These are phyloP conservation scores for Blastocrithidia nonstop DNA, from an alignment of 208 protist genomes.

Conservation along the genomic window DNA sequence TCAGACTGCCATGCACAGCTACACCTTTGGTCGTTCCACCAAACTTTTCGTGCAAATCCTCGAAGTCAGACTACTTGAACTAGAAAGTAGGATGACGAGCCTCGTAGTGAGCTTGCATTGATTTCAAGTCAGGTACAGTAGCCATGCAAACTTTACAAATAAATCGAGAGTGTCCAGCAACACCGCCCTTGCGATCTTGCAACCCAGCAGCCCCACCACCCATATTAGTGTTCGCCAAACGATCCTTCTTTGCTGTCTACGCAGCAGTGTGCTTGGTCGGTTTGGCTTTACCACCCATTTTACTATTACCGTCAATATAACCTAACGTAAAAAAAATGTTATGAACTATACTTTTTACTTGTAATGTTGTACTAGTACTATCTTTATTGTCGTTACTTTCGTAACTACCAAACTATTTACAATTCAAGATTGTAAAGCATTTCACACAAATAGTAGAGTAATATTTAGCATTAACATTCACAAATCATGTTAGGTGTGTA, in stretches of 20 bases:
- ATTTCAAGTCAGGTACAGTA: slow-evolving; percentile 46
- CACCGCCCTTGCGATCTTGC: slow-evolving; percentile 42
- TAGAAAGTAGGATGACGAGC: slow-evolving; percentile 26
- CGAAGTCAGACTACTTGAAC: slow-evolving; percentile 38
- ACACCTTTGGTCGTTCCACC: slow-evolving; percentile 58
- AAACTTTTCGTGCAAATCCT: slow-evolving; percentile 41
- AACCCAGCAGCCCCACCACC: slow-evolving; percentile 39
- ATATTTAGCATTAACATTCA: too few species aligned
- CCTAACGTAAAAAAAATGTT: too few species aligned
- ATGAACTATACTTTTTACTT: slow-evolving; percentile 1
- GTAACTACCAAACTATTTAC: too few species aligned
- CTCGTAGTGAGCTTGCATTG: slow-evolving; percentile 50
- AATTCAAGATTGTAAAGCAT: too few species aligned
- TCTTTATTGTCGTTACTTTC: not conserved
- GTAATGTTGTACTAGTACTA: not conserved
- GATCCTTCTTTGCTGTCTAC: slow-evolving; percentile 49
- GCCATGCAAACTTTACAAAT: slow-evolving; percentile 48
- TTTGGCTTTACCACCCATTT: slow-evolving; percentile 67
- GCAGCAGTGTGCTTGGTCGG: slow-evolving; percentile 60
- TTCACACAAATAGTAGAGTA: too few species aligned
- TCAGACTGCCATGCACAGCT: slow-evolving; percentile 43
- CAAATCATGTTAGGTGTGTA: too few species aligned
- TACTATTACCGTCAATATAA: not conserved
- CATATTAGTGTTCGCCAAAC: slow-evolving; percentile 52
- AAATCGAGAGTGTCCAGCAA: slow-evolving; percentile 32